Evolutionary conservation across 805 yeast genomes (phyloP).

Genomic region (Nadsonia fulvescens): DNA sequence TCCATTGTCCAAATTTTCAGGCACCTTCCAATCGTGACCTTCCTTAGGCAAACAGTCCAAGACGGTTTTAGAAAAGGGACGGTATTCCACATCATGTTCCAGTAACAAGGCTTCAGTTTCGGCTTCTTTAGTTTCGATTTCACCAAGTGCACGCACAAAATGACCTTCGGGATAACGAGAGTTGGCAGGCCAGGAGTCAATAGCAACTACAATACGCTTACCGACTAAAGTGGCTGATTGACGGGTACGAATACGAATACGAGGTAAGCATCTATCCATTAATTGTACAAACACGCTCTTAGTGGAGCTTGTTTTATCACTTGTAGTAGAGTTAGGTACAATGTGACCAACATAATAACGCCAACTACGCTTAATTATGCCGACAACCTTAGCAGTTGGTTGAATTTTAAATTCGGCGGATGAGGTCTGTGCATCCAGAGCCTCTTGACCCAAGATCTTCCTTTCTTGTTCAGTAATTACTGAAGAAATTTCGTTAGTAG

Average conservation of each 20-base stretch:
- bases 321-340: conserved; percentile 50
- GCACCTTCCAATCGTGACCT: conserved; percentile 88
- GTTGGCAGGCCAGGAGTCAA: conserved; percentile 79
- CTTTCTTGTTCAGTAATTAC: conserved; percentile 55
- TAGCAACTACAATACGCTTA: conserved; percentile 76
- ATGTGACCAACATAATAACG: conserved; percentile 90
- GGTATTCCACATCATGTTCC: conserved; percentile 91
- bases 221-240: conserved; percentile 70
- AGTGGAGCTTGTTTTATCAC: conserved; percentile 28
- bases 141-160: conserved; percentile 78
- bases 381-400: conserved; percentile 91
- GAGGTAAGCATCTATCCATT: conserved; percentile 80
- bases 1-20: conserved; percentile 30
- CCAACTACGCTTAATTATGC: conserved; percentile 82
- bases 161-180: conserved; percentile 89
- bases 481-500: conserved; percentile 24
- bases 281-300: conserved; percentile 69
- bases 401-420: conserved; percentile 32
- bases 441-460: conserved; percentile 56
- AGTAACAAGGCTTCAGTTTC: conserved; percentile 87
- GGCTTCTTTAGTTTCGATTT: conserved; percentile 77
- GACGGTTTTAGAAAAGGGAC: conserved; percentile 87
- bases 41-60: conserved; percentile 82
- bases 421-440: conserved; percentile 28
- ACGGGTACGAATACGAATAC: conserved; percentile 72